Base-by-base conservation (phyloP, 2,329 filamentous ascomycete genomes). In the Penicillium frequentans region DNA sequence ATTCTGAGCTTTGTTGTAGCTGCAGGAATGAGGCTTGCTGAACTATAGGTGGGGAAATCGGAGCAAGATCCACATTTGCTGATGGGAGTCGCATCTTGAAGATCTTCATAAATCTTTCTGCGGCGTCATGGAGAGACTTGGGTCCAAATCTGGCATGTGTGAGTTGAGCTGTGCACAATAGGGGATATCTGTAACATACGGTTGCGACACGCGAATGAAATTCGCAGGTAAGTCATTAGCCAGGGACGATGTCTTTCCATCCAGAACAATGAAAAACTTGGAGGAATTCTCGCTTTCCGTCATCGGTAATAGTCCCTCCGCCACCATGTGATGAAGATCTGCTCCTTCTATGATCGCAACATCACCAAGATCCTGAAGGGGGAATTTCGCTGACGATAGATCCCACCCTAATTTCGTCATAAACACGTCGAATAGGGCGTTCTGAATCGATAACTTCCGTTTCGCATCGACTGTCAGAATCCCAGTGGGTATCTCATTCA, bases 301-400 rank as follows among this genome's bases (percentile, higher is more conserved):
- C 9, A 59, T 33, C 4, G 59, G 53, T 4, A 63, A 42, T 2
- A 58, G 48, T 1, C 42, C 21, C 6, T 44, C 31, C 1, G 58
- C 49, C 1, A 64, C 7, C 37, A 42, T 56, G 8, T 56, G 49
- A 16, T 64, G 52, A 5, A 71, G 54, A 1, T 50, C 64, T 0
- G 62, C 60, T 48, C 70, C 64, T 44, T 72, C 70, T 0, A 73
- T 45, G 2, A 72, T 61, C 0, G 52, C 69, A 29, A 73, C 60
- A 42, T 72, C 68, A 8, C 69, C 68, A 6, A 52, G 33, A 0
- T 58, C 64, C 9, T 62, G 57, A 1, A 63, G 53, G 3, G 70
- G 44, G 0, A 62, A 57, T 16, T 70, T 65, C 1, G 63, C 68
- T 19, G 68, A 63, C 0, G 61, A 66, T 0, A 70, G 52, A 29